Evolutionary conservation across 2,329 filamentous ascomycete species (phyloP).

Genomic region (Sporothrix protearum): DNA sequence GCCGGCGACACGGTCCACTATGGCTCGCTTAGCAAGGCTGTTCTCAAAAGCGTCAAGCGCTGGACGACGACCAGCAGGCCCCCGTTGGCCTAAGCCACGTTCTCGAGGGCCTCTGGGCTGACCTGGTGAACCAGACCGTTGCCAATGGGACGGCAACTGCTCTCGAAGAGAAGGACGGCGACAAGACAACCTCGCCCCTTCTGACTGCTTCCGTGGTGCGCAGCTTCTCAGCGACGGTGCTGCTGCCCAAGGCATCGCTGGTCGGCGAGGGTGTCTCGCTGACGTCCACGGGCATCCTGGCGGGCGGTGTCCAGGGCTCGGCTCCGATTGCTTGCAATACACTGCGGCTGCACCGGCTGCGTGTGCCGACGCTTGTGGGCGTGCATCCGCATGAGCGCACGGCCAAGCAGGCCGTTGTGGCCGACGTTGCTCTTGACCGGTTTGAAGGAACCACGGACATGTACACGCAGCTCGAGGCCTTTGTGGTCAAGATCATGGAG

Average conservation of each 20-base stretch:
- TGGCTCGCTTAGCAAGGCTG: constrained; percentile 63
- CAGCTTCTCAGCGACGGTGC: constrained; percentile 51
- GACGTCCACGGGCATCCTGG: constrained; percentile 29
- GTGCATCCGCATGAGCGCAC: constrained; percentile 68
- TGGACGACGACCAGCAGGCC: not conserved
- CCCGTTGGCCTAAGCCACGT: constrained; percentile 32
- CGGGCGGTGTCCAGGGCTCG: not conserved
- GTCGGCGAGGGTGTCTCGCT: constrained; percentile 28
- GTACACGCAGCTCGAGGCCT: constrained; percentile 55
- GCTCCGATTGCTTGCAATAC: constrained; percentile 23
- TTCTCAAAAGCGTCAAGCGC: constrained; percentile 47
- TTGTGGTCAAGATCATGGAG: constrained; percentile 57
- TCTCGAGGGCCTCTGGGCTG: constrained; percentile 39
- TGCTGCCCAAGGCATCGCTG: constrained; percentile 63
- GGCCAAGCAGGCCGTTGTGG: constrained; percentile 27
- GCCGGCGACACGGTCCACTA: constrained; percentile 73
- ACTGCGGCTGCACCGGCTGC: constrained; percentile 55
- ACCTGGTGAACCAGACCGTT: constrained; percentile 38
- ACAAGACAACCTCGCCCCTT: not conserved
- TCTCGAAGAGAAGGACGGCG: too few species aligned
- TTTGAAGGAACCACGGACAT: constrained; percentile 46
- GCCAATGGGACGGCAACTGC: constrained; percentile 31
- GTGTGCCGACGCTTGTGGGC: constrained; percentile 65
- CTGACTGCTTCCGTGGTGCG: constrained; percentile 34
- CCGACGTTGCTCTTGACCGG: constrained; percentile 48